These are phyloP conservation scores for Penicillium pulvis DNA, from an alignment of 495 filamentous ascomycete genomes.

Conservation along the genomic window DNA sequence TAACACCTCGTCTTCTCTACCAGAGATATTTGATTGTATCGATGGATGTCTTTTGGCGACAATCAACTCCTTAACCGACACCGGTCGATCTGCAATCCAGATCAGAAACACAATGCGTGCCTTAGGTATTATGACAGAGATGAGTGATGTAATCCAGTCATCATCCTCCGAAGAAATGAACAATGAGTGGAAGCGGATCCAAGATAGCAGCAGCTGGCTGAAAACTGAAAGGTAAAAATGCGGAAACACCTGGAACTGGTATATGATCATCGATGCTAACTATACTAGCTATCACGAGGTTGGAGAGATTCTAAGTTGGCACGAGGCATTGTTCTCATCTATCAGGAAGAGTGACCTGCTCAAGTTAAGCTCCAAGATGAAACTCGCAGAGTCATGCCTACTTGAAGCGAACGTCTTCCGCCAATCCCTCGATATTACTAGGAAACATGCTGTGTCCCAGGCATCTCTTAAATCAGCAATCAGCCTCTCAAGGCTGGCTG, in stretches of 20 bases:
- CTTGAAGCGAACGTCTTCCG: conserved; percentile 75
- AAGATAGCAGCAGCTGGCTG: conserved; percentile 73
- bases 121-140: conserved; percentile 77
- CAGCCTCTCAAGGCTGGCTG: conserved; percentile 72
- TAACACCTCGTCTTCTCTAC: conserved; percentile 62
- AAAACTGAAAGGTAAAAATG: conserved; percentile 65
- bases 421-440: conserved; percentile 69
- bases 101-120: conserved; percentile 67
- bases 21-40: conserved; percentile 53
- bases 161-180: conserved; percentile 60
- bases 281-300: conserved; percentile 74
- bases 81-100: conserved; percentile 57
- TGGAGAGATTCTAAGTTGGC: conserved; percentile 75
- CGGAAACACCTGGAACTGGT: background rate
- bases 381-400: conserved; percentile 62
- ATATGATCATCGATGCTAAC: conserved; percentile 1
- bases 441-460: conserved; percentile 77
- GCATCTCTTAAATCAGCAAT: conserved; percentile 84
- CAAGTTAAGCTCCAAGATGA: conserved; percentile 57
- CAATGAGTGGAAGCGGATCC: conserved; percentile 61
- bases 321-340: conserved; percentile 80
- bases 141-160: conserved; percentile 72
- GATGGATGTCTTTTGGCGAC: conserved; percentile 65
- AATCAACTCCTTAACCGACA: conserved; percentile 57
- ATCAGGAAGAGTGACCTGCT: conserved; percentile 67